Conservation (phyloP, 176 grass and related monocot species). For the Olyra latifolia region DNA sequence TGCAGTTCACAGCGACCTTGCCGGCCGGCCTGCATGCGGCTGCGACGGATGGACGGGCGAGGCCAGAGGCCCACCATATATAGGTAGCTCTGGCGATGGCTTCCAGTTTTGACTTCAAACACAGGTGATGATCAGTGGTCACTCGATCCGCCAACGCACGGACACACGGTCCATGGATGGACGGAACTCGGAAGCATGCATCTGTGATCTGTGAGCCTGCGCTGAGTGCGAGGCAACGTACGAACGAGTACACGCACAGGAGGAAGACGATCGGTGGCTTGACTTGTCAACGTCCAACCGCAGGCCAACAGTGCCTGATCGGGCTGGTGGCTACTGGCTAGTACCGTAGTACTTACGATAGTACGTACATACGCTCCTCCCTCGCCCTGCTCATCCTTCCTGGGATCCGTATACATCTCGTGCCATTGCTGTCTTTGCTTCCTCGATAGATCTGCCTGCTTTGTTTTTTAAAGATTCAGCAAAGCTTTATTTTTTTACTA, state of each 20-base stretch:
- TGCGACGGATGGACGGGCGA: not conserved
- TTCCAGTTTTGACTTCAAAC: constrained; percentile 22
- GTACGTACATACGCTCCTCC: no score
- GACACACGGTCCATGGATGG: not conserved
- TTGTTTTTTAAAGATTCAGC: no score
- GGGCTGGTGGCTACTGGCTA: no score
- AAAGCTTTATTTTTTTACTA: no score
- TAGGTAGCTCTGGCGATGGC: not conserved
- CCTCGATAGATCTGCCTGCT: no score
- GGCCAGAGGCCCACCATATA: not conserved
- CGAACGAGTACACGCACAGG: not conserved
- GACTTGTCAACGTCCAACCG: constrained; percentile 19
- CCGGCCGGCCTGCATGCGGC: not conserved
- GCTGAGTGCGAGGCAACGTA: not conserved
- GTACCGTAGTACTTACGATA: no score
- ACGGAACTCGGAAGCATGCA: not conserved
- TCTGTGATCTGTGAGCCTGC: not conserved
- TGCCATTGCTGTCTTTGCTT: no score
- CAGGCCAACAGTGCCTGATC: not conserved
- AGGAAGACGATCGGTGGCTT: not conserved
- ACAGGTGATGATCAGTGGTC: not conserved
- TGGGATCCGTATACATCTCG: no score
- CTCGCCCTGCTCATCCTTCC: no score
- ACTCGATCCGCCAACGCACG: no score
- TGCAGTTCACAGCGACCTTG: not conserved